Percentiles rank a stretch among this genome's conserved stretches.
phyloP scores from a whole-genome alignment of 1,284 basidiomycete species.

The Phylloboletellus chloephorus region DNA sequence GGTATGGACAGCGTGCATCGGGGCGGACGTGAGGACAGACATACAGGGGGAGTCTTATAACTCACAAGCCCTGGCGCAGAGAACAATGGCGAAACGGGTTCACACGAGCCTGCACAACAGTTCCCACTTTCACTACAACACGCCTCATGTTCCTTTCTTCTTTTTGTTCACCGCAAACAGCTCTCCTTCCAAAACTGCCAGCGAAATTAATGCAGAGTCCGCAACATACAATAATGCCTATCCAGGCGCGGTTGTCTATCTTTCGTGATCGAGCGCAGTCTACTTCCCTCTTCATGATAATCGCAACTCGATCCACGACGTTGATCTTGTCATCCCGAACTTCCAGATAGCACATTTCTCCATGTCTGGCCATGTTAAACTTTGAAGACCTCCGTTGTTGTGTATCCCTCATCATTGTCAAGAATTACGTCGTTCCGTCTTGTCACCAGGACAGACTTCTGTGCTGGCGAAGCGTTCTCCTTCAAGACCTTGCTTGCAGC shows the following conservation, averaged over 20 bases:
- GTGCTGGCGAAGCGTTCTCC: constrained; percentile 4
- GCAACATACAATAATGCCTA: not conserved
- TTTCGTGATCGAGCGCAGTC: not conserved
- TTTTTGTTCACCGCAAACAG: constrained; percentile 13
- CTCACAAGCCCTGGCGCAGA: constrained; percentile 14
- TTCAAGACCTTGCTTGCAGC: constrained; percentile 3
- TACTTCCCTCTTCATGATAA: not conserved
- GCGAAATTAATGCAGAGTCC: too few species aligned
- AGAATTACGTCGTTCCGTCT: not conserved
- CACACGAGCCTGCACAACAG: constrained; percentile 14
- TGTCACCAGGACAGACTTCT: constrained; percentile 8
- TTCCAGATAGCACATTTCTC: constrained; percentile 14
- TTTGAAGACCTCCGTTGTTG: constrained; percentile 6
- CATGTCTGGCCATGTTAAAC: constrained; percentile 4
- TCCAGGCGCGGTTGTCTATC: too few species aligned
- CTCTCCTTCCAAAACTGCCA: not conserved
- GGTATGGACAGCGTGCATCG: constrained; percentile 30
- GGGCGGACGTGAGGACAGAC: constrained; percentile 23
- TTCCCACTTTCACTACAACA: constrained; percentile 22
- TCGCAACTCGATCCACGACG: constrained; percentile 20
- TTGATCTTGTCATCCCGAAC: constrained; percentile 7
- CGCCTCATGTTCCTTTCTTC: constrained; percentile 15
- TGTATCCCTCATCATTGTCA: not conserved
- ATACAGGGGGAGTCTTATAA: constrained; percentile 23
- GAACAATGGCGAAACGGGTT: constrained; percentile 18